A percentile compares a stretch with the other conserved stretches of the same genome.
Evolutionary conservation across 139 green algal genomes (phyloP).

Genomic region (Astrephomene gubernaculifera): DNA sequence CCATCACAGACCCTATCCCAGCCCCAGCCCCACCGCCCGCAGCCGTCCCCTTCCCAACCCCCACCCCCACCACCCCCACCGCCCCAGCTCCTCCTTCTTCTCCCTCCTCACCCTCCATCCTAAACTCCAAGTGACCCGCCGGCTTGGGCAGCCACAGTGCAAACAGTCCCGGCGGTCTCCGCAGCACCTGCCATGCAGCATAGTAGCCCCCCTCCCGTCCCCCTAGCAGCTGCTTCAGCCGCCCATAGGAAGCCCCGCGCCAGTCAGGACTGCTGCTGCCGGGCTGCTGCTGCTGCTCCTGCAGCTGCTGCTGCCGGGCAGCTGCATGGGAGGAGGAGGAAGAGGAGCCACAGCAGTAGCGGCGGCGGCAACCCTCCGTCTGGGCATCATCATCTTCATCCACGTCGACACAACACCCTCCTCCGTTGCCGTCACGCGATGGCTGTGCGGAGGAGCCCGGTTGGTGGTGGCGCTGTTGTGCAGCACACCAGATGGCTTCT

Average conservation of each 20-base stretch:
- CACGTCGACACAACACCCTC: too few relatives aligned
- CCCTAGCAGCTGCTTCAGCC: neutral
- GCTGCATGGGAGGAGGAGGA: neutral
- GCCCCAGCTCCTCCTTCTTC: too few relatives aligned
- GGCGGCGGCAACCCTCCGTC: neutral
- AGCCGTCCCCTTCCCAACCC: too few relatives aligned
- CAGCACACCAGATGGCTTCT: too few relatives aligned
- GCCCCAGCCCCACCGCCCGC: too few relatives aligned
- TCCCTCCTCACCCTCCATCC: too few relatives aligned
- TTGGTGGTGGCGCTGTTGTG: neutral
- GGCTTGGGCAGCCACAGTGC: constrained; percentile 19
- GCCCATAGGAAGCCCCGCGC: neutral
- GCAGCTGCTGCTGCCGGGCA: neutral
- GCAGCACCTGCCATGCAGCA: neutral
- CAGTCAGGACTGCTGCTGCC: neutral
- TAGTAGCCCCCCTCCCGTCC: neutral
- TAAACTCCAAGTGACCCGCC: neutral
- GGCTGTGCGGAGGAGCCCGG: too few relatives aligned
- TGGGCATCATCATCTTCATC: neutral
- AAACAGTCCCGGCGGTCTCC: neutral
- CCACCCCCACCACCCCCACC: too few relatives aligned
- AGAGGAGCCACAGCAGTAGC: neutral
- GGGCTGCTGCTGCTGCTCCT: neutral
- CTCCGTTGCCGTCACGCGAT: too few relatives aligned
- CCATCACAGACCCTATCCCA: too few relatives aligned